phyloP scores from a whole-genome alignment of 805 yeast species.

The Wickerhamiella domercqiae region DNA sequence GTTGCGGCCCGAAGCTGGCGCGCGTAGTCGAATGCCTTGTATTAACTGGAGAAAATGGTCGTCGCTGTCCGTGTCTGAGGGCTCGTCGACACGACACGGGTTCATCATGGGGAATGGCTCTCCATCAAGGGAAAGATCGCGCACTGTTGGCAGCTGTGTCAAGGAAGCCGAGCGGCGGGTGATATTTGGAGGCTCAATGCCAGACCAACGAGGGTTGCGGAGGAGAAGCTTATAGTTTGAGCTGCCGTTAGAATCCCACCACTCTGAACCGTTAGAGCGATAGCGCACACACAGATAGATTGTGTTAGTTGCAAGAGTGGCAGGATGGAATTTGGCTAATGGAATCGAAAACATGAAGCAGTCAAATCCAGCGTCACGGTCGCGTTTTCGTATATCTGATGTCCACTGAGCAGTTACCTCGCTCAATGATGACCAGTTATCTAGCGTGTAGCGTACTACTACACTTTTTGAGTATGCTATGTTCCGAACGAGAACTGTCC shows the following conservation, averaged over 20 bases:
- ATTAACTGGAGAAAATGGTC: not conserved
- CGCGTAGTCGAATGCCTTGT: not conserved
- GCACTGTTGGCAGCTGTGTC: not conserved
- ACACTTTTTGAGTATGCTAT: constrained; percentile 53
- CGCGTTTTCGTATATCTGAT: constrained; percentile 30
- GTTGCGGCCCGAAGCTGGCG: not conserved
- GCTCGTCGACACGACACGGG: too few relatives aligned
- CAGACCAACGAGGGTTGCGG: constrained; percentile 14
- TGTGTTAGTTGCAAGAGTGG: constrained; percentile 20
- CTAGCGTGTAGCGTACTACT: constrained; percentile 56
- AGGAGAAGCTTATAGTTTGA: constrained; percentile 44
- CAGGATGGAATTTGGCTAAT: constrained; percentile 11
- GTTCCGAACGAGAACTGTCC: constrained; percentile 68
- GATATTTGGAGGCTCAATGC: not conserved
- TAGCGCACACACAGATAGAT: constrained; percentile 46
- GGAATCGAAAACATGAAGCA: constrained; percentile 52
- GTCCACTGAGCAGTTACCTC: constrained; percentile 52
- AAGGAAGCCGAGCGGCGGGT: not conserved
- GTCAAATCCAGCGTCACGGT: constrained; percentile 30
- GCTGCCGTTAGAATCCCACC: constrained; percentile 63
- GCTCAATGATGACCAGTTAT: constrained; percentile 61
- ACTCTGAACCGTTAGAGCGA: constrained; percentile 33
- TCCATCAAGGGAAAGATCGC: not conserved
- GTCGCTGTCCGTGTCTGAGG: not conserved
- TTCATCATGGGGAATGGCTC: too few relatives aligned